A percentile compares a stretch with the other conserved stretches of the same genome.
phyloP scores from a whole-genome alignment of 768 basidiomycete species.

The Antrodiella citrinella region DNA sequence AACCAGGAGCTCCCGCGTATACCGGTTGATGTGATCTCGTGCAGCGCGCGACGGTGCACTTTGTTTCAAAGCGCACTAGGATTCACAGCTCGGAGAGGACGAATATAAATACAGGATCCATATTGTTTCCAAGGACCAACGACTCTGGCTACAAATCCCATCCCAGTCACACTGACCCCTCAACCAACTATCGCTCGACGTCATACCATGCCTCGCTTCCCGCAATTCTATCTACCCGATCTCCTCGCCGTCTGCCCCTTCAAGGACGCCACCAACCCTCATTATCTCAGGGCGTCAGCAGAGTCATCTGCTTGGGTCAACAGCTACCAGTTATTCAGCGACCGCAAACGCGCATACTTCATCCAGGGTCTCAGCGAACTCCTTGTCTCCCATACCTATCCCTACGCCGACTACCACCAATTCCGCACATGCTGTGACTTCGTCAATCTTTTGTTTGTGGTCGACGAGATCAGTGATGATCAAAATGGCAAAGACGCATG shows the following conservation, averaged over 20 bases:
- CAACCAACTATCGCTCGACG: too few species aligned
- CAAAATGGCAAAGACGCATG: constrained; percentile 53
- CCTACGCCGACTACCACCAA: constrained; percentile 50
- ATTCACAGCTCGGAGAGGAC: too few species aligned
- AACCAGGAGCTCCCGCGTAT: background rate
- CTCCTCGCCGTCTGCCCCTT: constrained; percentile 41
- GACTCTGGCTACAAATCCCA: too few species aligned
- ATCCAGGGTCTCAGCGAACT: constrained; percentile 56
- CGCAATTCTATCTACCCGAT: constrained; percentile 37
- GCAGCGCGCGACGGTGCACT: too few species aligned
- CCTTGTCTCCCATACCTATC: constrained; percentile 55
- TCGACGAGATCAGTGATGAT: constrained; percentile 66
- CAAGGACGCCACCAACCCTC: constrained; percentile 46
- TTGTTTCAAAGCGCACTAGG: too few species aligned
- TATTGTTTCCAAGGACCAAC: too few species aligned
- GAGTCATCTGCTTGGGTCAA: constrained; percentile 62
- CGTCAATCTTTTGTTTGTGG: constrained; percentile 44
- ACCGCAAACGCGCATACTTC: constrained; percentile 56
- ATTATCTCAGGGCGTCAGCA: constrained; percentile 47
- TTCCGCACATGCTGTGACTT: constrained; percentile 61
- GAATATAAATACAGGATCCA: too few species aligned
- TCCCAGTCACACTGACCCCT: too few species aligned
- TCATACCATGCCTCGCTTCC: background rate
- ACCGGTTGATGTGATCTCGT: background rate
- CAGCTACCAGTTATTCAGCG: constrained; percentile 51